Evolutionary conservation across 768 basidiomycete species (phyloP), one percentile per base, ranked within the genome.

Genomic region (Tylopilus balloui): DNA sequence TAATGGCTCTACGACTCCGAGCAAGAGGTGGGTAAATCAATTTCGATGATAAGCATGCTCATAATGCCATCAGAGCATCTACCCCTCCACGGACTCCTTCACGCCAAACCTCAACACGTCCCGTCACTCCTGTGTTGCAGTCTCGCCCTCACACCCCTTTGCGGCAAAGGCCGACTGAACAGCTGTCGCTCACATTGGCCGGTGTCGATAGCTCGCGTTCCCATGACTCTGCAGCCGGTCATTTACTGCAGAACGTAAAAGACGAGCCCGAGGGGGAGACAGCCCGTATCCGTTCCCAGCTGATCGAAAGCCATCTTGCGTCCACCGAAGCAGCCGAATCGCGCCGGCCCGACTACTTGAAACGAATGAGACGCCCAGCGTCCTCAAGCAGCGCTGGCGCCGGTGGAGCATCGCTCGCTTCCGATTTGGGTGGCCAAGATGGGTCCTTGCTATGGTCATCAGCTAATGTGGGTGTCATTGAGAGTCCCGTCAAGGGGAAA

Each of bases 401-500:
- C 50, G 21, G 42, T 38, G 29, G 20, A 24, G n/a, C 39, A 14
- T 37, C 60, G n/a, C 39, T 46, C 20, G 15, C 41, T 27, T 50
- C 58, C 28, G 55, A 58, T 37, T 28, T 31, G 11, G 51, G 29
- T 17, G 37, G 46, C 27, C 47, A 52, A 41, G 57, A 53, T 19
- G 45, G 31, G 37, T 54, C 58, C 39, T 41, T 55, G 41, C 43
- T 56, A 38, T 59, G 62, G 56, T 60, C 61, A 47, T 50, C 63
- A 14, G 42, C 39, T 14, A 58, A 69, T 27, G 69, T 87, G 25
- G 86, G 85, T 14, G 80, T 89, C 23, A 77, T 76, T 55, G 81
- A 84, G 54, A 88, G 80, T 56, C 86, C 88, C 0, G 65, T 73
- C 47, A 88, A 84, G 67, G 88, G 88, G 1, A 73, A 88, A 48